A percentile compares a stretch with the other conserved stretches of the same genome.
These are phyloP conservation scores for Acanthamoeba culbertsoni DNA, from an alignment of 208 protist species.

Conservation along the genomic window DNA sequence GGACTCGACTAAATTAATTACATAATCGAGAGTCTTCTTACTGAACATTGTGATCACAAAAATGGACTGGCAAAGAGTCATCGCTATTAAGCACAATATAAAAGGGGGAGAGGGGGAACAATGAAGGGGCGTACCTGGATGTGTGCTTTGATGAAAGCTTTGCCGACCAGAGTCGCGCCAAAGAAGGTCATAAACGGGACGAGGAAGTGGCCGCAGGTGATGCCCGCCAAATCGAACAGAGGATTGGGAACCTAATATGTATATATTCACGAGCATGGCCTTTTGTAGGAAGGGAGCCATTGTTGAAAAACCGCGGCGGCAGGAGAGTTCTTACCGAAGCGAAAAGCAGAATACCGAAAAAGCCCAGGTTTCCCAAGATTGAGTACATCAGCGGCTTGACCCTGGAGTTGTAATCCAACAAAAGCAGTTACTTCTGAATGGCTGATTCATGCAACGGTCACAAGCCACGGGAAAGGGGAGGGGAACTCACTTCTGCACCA, in stretches of 20 bases:
- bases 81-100: not conserved
- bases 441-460: too few species aligned
- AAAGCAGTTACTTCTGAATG: not conserved
- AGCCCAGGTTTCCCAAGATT: constrained; percentile 85
- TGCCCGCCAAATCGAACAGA: constrained; percentile 95
- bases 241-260: constrained; percentile 92
- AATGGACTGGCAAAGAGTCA: not conserved
- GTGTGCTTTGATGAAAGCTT: constrained; percentile 84
- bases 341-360: constrained; percentile 93
- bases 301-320: not conserved
- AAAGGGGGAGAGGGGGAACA: not conserved
- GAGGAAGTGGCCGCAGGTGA: constrained; percentile 94
- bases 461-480: not conserved
- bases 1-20: not conserved
- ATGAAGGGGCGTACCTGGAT: not conserved
- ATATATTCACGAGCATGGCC: constrained; percentile 82
- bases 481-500: not conserved
- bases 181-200: constrained; percentile 97
- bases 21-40: not conserved
- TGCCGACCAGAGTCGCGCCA: constrained; percentile 94
- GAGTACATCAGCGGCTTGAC: not conserved
- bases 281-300: not conserved
- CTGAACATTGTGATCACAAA: not conserved
- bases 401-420: not conserved
- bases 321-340: constrained; percentile 74